phyloP scores from a whole-genome alignment of 257 asterid species.

The Rehmannia glutinosa region DNA sequence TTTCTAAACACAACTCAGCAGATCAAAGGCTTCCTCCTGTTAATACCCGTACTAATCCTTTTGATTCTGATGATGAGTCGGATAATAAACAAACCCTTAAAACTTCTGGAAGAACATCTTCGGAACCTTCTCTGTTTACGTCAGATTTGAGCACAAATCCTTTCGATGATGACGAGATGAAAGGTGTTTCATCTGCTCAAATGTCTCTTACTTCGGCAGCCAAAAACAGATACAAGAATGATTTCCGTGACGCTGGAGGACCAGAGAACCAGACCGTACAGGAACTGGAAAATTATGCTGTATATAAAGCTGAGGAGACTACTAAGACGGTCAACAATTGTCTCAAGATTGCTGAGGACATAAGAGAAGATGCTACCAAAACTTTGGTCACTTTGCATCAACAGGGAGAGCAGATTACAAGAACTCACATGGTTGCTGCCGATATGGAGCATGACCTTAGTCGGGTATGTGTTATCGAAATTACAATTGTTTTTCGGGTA shows the following conservation, averaged over 20 bases:
- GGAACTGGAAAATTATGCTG: conserved; percentile 76
- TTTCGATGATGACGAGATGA: conserved; percentile 55
- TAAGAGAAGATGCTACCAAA: conserved; percentile 83
- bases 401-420: conserved; percentile 92
- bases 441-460: conserved; percentile 90
- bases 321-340: conserved; percentile 64
- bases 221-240: conserved; percentile 60
- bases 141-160: conserved; percentile 46
- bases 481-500: not conserved
- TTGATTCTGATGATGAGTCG: conserved; percentile 65
- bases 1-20: conserved; percentile 41
- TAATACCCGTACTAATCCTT: conserved; percentile 53
- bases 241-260: conserved; percentile 73
- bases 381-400: conserved; percentile 83
- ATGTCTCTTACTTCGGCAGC: conserved; percentile 35
- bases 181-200: conserved; percentile 38
- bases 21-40: conserved; percentile 23
- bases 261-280: conserved; percentile 63
- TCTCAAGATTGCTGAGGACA: conserved; percentile 90
- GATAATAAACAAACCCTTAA: conserved; percentile 47
- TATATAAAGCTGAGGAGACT: conserved; percentile 77
- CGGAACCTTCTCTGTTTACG: conserved; percentile 47
- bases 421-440: conserved; percentile 81
- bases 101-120: conserved; percentile 48
- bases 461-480: conserved; percentile 52